phyloP scores from a whole-genome alignment of 2,329 filamentous ascomycete species.

The Lasiodiplodia theobromae region DNA sequence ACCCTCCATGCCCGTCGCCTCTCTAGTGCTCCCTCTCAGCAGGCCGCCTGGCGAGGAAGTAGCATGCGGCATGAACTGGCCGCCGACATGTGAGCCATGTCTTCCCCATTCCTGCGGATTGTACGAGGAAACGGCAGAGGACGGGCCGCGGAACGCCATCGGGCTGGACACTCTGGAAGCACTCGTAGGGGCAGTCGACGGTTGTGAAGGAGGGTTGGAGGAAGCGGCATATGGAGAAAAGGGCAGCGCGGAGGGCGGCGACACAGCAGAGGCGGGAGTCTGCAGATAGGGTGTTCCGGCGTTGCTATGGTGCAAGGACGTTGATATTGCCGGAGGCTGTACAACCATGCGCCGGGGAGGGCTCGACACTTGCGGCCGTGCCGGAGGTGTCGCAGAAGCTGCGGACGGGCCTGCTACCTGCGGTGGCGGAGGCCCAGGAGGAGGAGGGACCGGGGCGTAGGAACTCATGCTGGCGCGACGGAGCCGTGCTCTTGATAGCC shows the following conservation, averaged over 20 bases:
- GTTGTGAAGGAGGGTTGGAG: slow-evolving; percentile 33
- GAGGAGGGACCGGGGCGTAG: slow-evolving; percentile 27
- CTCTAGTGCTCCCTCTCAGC: slow-evolving; percentile 36
- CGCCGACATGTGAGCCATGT: slow-evolving; percentile 30
- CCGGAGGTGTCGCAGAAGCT: slow-evolving; percentile 20
- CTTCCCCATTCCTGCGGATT: slow-evolving; percentile 59
- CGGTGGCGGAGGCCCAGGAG: slow-evolving; percentile 25
- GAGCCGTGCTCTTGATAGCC: slow-evolving; percentile 25
- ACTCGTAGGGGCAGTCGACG: slow-evolving; percentile 43
- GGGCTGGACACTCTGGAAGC: slow-evolving; percentile 42
- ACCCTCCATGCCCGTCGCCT: slow-evolving; percentile 56
- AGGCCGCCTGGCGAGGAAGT: slow-evolving; percentile 43
- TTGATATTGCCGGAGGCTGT: slow-evolving; percentile 52
- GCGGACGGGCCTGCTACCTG: slow-evolving; percentile 22
- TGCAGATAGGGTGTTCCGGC: slow-evolving; percentile 42
- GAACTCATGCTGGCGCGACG: slow-evolving; percentile 25
- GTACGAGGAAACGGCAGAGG: slow-evolving; percentile 46
- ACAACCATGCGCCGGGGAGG: slow-evolving; percentile 46
- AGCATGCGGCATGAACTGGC: slow-evolving; percentile 36
- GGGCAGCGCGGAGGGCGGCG: slow-evolving; percentile 43
- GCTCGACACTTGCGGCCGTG: slow-evolving; percentile 31
- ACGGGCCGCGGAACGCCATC: slow-evolving; percentile 45
- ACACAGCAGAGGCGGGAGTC: slow-evolving; percentile 47
- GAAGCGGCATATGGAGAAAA: slow-evolving; percentile 45
- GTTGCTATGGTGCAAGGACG: slow-evolving; percentile 42